phyloP scores from a whole-genome alignment of 345 rosid species.

The Pseudoturritis turrita region DNA sequence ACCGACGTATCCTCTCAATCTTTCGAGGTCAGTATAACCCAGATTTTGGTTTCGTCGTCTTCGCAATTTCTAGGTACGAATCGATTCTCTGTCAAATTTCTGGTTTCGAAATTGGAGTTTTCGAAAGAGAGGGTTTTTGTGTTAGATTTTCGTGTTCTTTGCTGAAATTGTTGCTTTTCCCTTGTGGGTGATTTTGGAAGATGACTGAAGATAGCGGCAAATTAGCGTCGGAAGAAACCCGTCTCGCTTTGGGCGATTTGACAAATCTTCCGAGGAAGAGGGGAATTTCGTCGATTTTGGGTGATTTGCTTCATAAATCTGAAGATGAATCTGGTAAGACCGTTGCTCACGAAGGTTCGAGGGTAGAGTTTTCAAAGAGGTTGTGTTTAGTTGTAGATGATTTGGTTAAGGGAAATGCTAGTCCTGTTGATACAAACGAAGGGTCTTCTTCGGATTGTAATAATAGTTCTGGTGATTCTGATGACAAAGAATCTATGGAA shows the following conservation, averaged over 20 bases:
- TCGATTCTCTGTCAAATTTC: not conserved
- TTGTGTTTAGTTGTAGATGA: slow-evolving; percentile 46
- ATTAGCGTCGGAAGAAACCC: slow-evolving; percentile 19
- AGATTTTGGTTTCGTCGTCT: too few species aligned
- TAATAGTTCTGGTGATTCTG: slow-evolving; percentile 14
- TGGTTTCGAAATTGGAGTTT: not conserved
- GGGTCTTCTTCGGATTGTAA: slow-evolving; percentile 18
- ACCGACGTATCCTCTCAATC: not conserved
- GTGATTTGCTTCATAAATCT: slow-evolving; percentile 32
- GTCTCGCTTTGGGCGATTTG: slow-evolving; percentile 45
- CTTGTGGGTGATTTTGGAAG: slow-evolving; percentile 1
- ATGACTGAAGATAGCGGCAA: slow-evolving; percentile 53
- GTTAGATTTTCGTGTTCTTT: not conserved
- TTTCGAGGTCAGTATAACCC: not conserved
- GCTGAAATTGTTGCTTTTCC: not conserved
- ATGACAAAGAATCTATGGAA: slow-evolving; percentile 24
- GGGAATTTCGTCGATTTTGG: slow-evolving; percentile 36
- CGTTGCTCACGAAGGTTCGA: slow-evolving; percentile 3
- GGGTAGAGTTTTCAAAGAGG: slow-evolving; percentile 35
- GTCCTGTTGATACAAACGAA: not conserved
- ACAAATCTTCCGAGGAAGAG: slow-evolving; percentile 52
- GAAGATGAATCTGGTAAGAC: slow-evolving; percentile 27
- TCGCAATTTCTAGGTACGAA: not conserved
- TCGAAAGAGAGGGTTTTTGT: too few species aligned
- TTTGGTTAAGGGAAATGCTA: slow-evolving; percentile 33